Evolutionary conservation across 2,329 filamentous ascomycete species (phyloP).

Genomic region (Neofusicoccum laricinum): DNA sequence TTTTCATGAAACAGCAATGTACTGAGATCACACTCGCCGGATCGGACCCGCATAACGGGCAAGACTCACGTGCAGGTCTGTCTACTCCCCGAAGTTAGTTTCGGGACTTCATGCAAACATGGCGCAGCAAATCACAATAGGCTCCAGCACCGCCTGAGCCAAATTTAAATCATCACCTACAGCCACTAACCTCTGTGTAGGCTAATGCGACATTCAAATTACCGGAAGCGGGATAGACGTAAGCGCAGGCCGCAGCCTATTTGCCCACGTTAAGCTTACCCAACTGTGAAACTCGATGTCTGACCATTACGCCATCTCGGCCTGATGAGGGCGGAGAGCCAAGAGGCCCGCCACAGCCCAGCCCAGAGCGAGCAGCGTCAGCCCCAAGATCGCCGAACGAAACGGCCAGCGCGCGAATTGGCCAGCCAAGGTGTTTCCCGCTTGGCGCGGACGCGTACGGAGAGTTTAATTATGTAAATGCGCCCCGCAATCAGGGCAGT

Average conservation of each 20-base stretch:
- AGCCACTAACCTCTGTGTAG: neutral
- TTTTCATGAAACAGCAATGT: neutral
- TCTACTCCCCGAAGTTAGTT: neutral
- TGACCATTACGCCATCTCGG: neutral
- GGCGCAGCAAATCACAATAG: neutral
- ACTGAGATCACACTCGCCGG: neutral
- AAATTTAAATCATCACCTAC: neutral
- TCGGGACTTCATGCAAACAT: neutral
- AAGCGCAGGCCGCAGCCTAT: neutral
- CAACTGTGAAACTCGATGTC: neutral
- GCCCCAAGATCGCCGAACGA: neutral
- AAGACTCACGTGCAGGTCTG: neutral
- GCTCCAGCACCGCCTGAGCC: neutral
- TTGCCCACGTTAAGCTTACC: neutral
- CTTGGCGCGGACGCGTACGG: conserved; percentile 3
- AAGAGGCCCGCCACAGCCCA: neutral
- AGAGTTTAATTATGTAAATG: neutral
- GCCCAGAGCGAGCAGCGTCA: neutral
- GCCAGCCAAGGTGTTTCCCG: neutral
- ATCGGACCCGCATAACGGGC: neutral
- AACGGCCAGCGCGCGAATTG: neutral
- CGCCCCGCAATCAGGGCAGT: neutral
- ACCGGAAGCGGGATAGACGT: neutral
- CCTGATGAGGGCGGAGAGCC: neutral
- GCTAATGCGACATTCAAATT: neutral